phyloP scores from a whole-genome alignment of 108 stramenopile genomes.

The Fistulifera pelliculosa region DNA sequence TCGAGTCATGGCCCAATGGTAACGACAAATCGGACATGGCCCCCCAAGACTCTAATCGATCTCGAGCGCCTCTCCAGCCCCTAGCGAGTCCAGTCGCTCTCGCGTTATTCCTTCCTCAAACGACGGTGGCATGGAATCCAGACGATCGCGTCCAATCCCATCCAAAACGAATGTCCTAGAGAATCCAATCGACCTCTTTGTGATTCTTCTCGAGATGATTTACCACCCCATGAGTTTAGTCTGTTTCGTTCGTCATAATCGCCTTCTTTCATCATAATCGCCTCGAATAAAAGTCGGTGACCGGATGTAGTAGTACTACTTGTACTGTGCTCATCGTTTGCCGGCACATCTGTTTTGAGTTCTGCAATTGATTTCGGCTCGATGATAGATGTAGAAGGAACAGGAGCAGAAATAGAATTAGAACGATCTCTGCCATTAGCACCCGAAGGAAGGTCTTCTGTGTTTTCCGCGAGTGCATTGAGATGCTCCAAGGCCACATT shows the following conservation, averaged over 20 bases:
- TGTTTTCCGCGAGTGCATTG: conserved; percentile 26
- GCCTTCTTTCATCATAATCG: conserved; percentile 18
- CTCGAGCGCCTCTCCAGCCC: conserved; percentile 6
- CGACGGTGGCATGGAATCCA: not conserved
- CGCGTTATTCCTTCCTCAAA: conserved; percentile 2
- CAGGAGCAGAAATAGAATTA: not conserved
- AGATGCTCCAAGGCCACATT: conserved; percentile 32
- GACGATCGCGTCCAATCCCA: not conserved
- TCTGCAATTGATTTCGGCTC: conserved; percentile 6
- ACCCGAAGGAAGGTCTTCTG: not conserved
- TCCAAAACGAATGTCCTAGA: conserved; percentile 3
- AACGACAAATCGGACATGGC: conserved; percentile 77
- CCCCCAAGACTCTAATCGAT: conserved; percentile 79
- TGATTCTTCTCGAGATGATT: conserved; percentile 9
- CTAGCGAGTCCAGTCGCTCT: not conserved
- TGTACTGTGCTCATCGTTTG: conserved; percentile 16
- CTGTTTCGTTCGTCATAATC: conserved; percentile 8
- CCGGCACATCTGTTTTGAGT: conserved; percentile 3
- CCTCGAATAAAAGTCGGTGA: conserved; percentile 41
- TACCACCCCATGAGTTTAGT: conserved; percentile 14
- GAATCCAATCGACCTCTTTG: conserved; percentile 2
- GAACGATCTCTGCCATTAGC: not conserved
- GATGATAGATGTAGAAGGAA: too few species aligned
- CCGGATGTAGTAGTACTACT: conserved; percentile 17
- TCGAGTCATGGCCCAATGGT: conserved; percentile 19